Evolutionary conservation across 2,329 filamentous ascomycete species (phyloP).

Genomic region (Rhytidhysteron rufulum): DNA sequence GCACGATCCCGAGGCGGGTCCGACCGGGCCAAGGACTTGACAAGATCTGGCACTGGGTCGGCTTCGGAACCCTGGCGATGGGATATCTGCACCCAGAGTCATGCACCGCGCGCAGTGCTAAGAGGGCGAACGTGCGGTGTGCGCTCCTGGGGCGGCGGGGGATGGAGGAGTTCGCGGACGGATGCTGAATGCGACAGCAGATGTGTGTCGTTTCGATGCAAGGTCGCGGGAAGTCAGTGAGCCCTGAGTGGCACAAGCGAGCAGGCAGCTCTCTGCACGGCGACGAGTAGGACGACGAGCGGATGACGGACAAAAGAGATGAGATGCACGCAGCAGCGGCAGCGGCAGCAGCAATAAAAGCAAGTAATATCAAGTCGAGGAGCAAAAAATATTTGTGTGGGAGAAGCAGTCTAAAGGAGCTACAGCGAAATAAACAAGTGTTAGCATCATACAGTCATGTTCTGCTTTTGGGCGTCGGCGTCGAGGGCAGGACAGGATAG

Average conservation of each 20-base stretch:
- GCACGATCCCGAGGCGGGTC: conserved; percentile 18
- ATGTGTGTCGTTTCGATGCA: conserved; percentile 3
- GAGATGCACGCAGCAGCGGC: background rate
- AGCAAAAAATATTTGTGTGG: too few relatives aligned
- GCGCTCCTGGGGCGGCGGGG: background rate
- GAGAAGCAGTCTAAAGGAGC: too few relatives aligned
- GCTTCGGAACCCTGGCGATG: conserved; percentile 1
- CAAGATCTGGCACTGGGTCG: conserved; percentile 1
- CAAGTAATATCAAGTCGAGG: background rate
- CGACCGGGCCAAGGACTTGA: conserved; percentile 2
- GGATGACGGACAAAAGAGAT: background rate
- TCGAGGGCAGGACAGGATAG: too few relatives aligned
- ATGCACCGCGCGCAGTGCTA: conserved; percentile 1
- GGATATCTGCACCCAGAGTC: too few relatives aligned
- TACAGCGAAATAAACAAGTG: too few relatives aligned
- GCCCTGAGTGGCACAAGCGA: conserved; percentile 2
- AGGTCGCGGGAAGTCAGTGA: conserved; percentile 3
- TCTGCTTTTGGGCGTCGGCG: too few relatives aligned
- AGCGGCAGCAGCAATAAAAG: background rate
- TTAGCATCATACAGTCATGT: too few relatives aligned
- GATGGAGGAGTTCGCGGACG: background rate
- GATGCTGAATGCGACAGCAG: background rate
- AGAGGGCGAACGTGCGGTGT: conserved; percentile 1
- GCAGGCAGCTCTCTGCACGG: background rate
- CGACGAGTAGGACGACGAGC: background rate